Evolutionary conservation across 768 basidiomycete genomes (phyloP), one percentile per base, ranked within the genome.

Genomic region (Lyophyllum semitale): DNA sequence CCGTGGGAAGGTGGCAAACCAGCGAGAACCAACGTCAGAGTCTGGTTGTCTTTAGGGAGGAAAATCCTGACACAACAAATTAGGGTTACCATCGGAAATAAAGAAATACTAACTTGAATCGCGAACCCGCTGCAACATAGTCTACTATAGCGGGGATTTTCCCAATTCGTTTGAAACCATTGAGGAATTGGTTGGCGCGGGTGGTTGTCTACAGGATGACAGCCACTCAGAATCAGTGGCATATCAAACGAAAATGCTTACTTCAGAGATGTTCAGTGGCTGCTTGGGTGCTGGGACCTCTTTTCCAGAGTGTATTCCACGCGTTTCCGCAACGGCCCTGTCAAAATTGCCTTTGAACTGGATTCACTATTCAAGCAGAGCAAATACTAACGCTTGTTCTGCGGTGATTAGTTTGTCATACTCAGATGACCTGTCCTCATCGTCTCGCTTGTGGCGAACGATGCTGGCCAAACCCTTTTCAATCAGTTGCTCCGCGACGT

Each of bases 321-420:
- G 84, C 4, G 72, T 69, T 42, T 94, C 96, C 1, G 88, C 65
- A 1, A 82, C 79, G 35, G 95, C 95, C 26, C 93, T 96, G 62
- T 33, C 15, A n/a, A 22, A 53, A 56, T 57, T 61, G 49, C 63
- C 57, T 40, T 37, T 43, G 38, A 32, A 13, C 32, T 2, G 18
- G 30, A 4, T 50, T 23, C 13, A 17, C 26, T 23, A 23, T 48
- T 45, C 17, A 18, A 17, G 8, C 1, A 30, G 29, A 13, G 6
- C 4, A 32, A 18, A 44, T n/a, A 78, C 91, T 72, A 63, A 95
- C 94, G 75, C 75, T 75, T 95, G 93, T 70, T 99, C 96, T 8
- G 95, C 97, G 26, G 88, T 85, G 82, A 98, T 94, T 41, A 98
- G 77, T 73, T 93, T 95, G 74, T 99, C 97, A 60, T 94, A 93